Evolutionary conservation across 208 protist genomes (phyloP), one percentile per base, ranked within the genome.

Genomic region (Acanthamoeba healyi): DNA sequence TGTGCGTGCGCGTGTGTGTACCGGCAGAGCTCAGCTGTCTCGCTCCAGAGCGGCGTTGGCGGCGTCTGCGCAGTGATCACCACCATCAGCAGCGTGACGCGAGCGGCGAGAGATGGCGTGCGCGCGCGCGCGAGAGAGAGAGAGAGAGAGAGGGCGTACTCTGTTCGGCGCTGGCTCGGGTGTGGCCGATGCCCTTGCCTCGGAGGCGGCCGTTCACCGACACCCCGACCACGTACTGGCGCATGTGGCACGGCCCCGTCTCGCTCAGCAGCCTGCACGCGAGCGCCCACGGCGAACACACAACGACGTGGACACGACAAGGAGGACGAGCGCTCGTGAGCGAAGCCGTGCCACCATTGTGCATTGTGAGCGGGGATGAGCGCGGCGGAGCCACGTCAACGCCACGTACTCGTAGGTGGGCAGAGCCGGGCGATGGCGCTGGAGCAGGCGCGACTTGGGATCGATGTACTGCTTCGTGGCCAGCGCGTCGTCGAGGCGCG

Each of bases 101-200:
- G n/a, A n/a, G n/a, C n/a, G n/a, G n/a, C n/a, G 12, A 49, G 17
- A 19, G 46, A 51, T 19, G 7, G 58, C 17, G n/a, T 65, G 58
- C 17, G 4, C 9, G 58, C 2, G n/a, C 0, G 6, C 17, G 9
- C 19, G 26, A 32, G 9, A 10, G 19, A 34, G n/a, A 12, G 58
- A 81, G 24, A 46, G 10, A 3, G 42, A 10, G 26, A 22, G 9
- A 15, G 12, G 40, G 12, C 42, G 36, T 44, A 84, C 74, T 36
- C 44, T 84, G 74, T n/a, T 84, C 74, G n/a, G 74, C 74, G 32
- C 24, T 32, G 36, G 7, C 12, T 3, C 32, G 40, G 38, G 38
- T 36, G 74, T 84, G 51, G 44, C 74, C 44, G 32, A 9, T 84
- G 74, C 74, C 74, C 22, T 40, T 54, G n/a, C n/a, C 74, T 19